phyloP scores from a whole-genome alignment of 805 yeast species.

The Metschnikowia drakensbergensis region DNA sequence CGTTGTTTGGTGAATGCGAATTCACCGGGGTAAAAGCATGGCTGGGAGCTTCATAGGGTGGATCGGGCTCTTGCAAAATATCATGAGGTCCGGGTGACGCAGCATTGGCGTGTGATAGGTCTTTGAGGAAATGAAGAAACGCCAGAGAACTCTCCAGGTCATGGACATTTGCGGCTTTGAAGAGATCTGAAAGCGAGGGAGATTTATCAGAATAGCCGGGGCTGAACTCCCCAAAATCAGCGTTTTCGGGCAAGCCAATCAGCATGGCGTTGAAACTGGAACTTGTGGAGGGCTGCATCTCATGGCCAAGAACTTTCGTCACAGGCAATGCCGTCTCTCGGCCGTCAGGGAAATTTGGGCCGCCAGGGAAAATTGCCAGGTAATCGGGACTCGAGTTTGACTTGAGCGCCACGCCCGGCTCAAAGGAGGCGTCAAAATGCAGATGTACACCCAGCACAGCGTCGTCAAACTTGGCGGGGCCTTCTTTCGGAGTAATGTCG shows the following conservation, averaged over 20 bases:
- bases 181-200: not conserved
- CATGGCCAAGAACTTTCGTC: conserved; percentile 10
- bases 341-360: too few species aligned
- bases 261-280: not conserved
- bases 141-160: conserved; percentile 14
- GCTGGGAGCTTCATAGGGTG: not conserved
- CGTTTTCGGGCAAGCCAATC: not conserved
- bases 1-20: not conserved
- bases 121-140: conserved; percentile 25
- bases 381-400: too few species aligned
- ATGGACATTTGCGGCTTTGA: not conserved
- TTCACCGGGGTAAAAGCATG: not conserved
- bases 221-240: not conserved
- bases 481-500: too few species aligned
- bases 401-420: too few species aligned
- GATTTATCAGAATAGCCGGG: not conserved
- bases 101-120: conserved; percentile 16
- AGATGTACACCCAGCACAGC: too few species aligned
- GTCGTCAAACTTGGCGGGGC: too few species aligned
- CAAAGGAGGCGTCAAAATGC: too few species aligned
- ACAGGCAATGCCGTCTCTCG: too few species aligned
- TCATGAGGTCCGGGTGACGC: not conserved
- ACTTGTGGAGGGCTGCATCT: not conserved
- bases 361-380: too few species aligned
- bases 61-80: not conserved